Base-by-base conservation (phyloP, 768 basidiomycete genomes). In the Boletus tylopilopsis region DNA sequence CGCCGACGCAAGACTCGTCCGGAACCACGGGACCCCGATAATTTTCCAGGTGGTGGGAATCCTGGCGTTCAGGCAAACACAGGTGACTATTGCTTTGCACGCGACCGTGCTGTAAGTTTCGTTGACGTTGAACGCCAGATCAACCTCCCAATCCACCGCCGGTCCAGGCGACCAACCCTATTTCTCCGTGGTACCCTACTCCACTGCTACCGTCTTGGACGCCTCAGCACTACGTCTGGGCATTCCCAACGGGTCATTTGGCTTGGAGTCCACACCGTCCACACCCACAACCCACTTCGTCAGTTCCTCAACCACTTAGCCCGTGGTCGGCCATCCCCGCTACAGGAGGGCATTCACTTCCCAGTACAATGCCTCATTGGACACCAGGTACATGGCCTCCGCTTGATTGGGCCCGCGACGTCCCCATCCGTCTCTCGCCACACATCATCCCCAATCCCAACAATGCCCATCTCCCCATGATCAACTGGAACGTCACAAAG, bases 401-500 rank as follows among this genome's bases (percentile, higher is more conserved):
- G 5, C 34, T 65, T 11, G 55, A 64, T n/a, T 54, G 58, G 59
- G 33, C 54, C 8, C 42, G 19, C 15, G 51, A 58, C 23, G 7
- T 54, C 39, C 63, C 65, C 41, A 52, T 69, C 33, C 41, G 42
- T 29, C 58, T 71, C 29, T 57, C 59, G 1, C 67, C 62, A 1
- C 46, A 56, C 42, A 39, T 73, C 11, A 61, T 64, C 25, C 64
- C 64, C 13, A 73, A 73, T 38, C 68, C 68, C 6, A 50, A 56
- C 35, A 64, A 66, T 9, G 42, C 60, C 18, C 21, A 53, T 22
- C 45, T 69, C 6, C 68, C 72, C 8, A 36, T 60, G 43, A 50
- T 74, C 23, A 36, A 58, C 25, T 74, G 72, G 72, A 71, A 74
- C 47, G 47, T 73, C 36, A 58, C 64, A 15, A 62, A 61, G n/a